Evolutionary conservation across 1,139 yeast species (phyloP), one percentile per base, ranked within the genome.

Genomic region (Yamadazyma aaseri): DNA sequence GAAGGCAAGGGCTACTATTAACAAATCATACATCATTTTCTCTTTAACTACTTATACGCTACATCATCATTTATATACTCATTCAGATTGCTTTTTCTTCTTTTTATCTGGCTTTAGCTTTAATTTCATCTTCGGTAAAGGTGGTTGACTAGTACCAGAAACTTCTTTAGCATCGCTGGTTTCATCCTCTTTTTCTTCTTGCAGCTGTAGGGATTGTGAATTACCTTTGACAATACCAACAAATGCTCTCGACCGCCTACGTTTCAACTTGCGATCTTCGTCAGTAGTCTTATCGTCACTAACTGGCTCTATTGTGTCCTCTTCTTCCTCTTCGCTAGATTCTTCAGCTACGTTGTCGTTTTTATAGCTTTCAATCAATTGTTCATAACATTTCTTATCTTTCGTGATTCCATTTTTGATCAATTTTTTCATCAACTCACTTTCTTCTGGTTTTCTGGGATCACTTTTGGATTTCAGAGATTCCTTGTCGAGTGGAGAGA

Each of bases 161-260:
- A n/a, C 17, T n/a, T 23, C 32, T 5, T 28, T 17, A 7, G 17
- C 24, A 8, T 25, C 15, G 11, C 14, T 11, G 7, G 20, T 13
- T 26, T 17, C 20, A 23, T 13, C 10, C 13, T 20, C 26, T n/a
- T 8, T 13, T 22, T 23, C 26, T 18, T 21, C 31, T n/a, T 22
- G 16, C 17, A 7, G 8, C 9, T 18, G 8, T 7, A 4, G 13
- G 6, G 28, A 16, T 12, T 28, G 15, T 11, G 22, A 7, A 9
- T 18, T 17, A 17, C 24, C 21, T n/a, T 17, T 29, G 8, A 28
- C 23, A 2, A 40, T 38, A 7, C 50, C 51, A 6, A 51, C 50
- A 13, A 61, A 56, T n/a, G 58, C 60, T 24, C 62, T 38, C 8
- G 63, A 56, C 15, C 55, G 53, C 26, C 63, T 47, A 31, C 64